Evolutionary conservation across 2,329 filamentous ascomycete species (phyloP).

Genomic region (Diaporthe vexans): DNA sequence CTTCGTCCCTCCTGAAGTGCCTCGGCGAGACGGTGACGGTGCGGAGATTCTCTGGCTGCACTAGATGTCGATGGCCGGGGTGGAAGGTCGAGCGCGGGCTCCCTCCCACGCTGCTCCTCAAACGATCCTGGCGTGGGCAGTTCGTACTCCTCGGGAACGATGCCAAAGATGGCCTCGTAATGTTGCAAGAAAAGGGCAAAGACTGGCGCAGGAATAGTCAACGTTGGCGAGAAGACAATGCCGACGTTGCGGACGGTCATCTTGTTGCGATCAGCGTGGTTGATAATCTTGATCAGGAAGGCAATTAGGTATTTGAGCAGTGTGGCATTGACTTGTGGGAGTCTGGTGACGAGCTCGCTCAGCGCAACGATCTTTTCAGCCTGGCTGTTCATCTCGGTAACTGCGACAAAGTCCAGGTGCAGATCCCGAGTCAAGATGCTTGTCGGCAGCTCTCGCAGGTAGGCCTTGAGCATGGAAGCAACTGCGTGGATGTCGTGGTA

Average conservation of each 20-base stretch:
- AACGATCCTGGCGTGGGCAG: conserved; percentile 62
- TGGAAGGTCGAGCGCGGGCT: conserved; percentile 44
- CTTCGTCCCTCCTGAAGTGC: conserved; percentile 53
- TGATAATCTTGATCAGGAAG: conserved; percentile 92
- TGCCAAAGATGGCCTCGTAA: conserved; percentile 86
- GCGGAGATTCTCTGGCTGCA: conserved; percentile 60
- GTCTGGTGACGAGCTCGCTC: conserved; percentile 81
- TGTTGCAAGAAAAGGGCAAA: conserved; percentile 96
- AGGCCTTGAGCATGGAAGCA: conserved; percentile 92
- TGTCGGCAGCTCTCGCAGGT: conserved; percentile 90
- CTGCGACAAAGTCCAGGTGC: conserved; percentile 88
- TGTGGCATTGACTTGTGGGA: conserved; percentile 85
- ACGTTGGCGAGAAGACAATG: conserved; percentile 96
- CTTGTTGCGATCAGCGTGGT: conserved; percentile 91
- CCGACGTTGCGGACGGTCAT: conserved; percentile 98
- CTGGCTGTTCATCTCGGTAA: conserved; percentile 83
- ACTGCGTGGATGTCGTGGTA: conserved; percentile 98
- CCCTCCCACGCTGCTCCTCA: conserved; percentile 43
- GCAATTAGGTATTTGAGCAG: conserved; percentile 87
- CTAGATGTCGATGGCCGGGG: conserved; percentile 65
- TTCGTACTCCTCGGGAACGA: conserved; percentile 75
- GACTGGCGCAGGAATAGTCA: conserved; percentile 95
- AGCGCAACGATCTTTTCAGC: conserved; percentile 83
- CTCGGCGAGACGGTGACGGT: conserved; percentile 64
- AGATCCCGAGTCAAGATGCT: conserved; percentile 93